phyloP scores from a whole-genome alignment of 441 rosid genomes.

The Gossypium lobatum region DNA sequence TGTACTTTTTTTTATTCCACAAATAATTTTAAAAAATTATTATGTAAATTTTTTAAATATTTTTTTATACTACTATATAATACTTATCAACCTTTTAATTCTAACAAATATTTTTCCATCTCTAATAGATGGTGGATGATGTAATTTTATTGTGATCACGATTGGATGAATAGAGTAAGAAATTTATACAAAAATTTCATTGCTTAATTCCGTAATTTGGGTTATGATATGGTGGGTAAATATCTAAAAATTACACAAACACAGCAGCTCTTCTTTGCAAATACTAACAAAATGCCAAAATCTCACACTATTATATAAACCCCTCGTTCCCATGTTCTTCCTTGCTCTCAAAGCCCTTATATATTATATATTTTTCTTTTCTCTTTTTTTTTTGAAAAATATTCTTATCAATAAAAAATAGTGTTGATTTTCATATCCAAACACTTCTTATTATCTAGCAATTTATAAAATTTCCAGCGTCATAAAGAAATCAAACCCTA shows the following conservation, averaged over 20 bases:
- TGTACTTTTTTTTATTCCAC: too few species aligned
- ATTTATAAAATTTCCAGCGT: neutral
- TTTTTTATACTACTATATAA: too few species aligned
- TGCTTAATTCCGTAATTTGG: neutral
- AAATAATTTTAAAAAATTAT: too few species aligned
- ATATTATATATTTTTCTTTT: neutral
- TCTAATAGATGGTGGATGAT: too few species aligned
- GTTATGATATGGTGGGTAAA: neutral
- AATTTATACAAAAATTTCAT: neutral
- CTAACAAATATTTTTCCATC: too few species aligned
- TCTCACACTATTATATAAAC: neutral
- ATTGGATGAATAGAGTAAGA: neutral
- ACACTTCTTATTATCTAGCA: neutral
- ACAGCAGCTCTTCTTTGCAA: neutral
- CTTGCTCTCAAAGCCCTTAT: conserved; percentile 3
- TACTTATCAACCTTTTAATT: too few species aligned
- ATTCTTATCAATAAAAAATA: neutral
- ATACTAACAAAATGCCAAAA: neutral
- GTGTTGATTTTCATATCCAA: conserved; percentile 11
- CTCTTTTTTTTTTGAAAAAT: neutral
- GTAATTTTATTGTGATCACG: neutral
- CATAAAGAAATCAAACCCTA: neutral
- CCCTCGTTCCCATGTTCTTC: neutral
- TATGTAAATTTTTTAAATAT: too few species aligned
- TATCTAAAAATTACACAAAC: neutral